Conservation (phyloP, 495 filamentous ascomycete species). For the Penicillium flavigenum region DNA sequence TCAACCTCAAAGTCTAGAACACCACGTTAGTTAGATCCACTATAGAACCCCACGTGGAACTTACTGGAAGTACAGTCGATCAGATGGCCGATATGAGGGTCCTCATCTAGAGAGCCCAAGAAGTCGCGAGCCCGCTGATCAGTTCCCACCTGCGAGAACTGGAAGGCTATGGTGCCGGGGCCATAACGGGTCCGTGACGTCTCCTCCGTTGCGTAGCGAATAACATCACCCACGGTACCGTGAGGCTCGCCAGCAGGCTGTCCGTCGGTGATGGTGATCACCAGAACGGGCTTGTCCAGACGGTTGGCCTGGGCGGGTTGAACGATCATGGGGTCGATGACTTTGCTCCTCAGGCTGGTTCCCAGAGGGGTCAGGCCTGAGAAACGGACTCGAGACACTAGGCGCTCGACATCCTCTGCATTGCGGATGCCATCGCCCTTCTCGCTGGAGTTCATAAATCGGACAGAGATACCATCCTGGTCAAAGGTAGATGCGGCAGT, state of each 20-base stretch:
- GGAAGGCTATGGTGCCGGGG: constrained; percentile 59
- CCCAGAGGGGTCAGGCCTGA: constrained; percentile 68
- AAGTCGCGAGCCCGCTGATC: constrained; percentile 65
- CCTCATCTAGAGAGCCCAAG: constrained; percentile 59
- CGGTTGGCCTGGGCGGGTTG: constrained; percentile 47
- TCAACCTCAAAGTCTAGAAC: constrained; percentile 63
- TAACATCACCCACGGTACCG: constrained; percentile 50
- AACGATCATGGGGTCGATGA: constrained; percentile 60
- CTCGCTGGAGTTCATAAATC: constrained; percentile 66
- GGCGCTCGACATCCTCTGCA: constrained; percentile 56
- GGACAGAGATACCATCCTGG: constrained; percentile 65
- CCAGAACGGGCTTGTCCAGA: constrained; percentile 62
- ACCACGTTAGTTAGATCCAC: constrained; percentile 22
- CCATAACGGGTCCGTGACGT: constrained; percentile 48
- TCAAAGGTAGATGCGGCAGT: constrained; percentile 68
- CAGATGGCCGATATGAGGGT: constrained; percentile 59
- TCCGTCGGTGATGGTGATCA: constrained; percentile 73
- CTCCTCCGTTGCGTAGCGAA: constrained; percentile 49
- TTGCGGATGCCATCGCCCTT: constrained; percentile 53
- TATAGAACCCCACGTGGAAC: constrained; percentile 22
- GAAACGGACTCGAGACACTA: constrained; percentile 61
- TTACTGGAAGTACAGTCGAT: constrained; percentile 75
- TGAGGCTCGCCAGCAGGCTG: constrained; percentile 57
- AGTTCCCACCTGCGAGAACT: constrained; percentile 74
- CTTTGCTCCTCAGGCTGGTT: constrained; percentile 58